Conservation (phyloP, 1,284 basidiomycete species). For the Ceratobasidium sp. region DNA sequence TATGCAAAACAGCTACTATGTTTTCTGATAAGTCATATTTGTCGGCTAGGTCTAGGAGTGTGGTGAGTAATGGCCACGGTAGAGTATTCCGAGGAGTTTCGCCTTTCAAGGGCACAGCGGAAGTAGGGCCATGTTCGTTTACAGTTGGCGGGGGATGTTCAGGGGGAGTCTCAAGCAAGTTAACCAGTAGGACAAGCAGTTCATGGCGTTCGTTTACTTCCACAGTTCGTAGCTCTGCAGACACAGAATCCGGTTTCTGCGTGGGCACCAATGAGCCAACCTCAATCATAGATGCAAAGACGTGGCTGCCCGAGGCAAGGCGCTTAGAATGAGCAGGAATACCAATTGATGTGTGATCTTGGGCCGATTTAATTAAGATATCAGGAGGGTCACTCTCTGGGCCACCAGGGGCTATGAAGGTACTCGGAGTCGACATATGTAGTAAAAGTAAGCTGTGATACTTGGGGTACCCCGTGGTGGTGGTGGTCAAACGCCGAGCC, state of each 20-base stretch:
- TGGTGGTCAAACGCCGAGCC: no score
- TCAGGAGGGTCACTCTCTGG: conserved; percentile 7
- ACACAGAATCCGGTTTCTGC: background rate
- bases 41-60: conserved; percentile 37
- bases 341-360: conserved; percentile 1
- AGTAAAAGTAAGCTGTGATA: no score
- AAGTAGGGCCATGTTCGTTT: conserved; percentile 17
- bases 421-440: no score
- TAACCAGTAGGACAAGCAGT: conserved; percentile 26
- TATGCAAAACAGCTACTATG: conserved; percentile 32
- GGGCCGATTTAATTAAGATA: conserved; percentile 27
- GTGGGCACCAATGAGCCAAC: conserved; percentile 12
- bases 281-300: conserved; percentile 42
- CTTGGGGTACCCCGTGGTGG: no score
- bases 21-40: conserved; percentile 42
- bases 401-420: no score
- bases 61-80: conserved; percentile 28
- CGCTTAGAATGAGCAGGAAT: conserved; percentile 38
- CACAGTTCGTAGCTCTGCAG: conserved; percentile 5
- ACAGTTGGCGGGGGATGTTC: conserved; percentile 21
- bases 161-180: conserved; percentile 42
- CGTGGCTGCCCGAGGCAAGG: conserved; percentile 36
- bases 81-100: conserved; percentile 20
- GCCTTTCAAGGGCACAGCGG: conserved; percentile 1
- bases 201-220: conserved; percentile 39